Conservation (phyloP, 352 stramenopile species). For the Globisporangium yorkense region DNA sequence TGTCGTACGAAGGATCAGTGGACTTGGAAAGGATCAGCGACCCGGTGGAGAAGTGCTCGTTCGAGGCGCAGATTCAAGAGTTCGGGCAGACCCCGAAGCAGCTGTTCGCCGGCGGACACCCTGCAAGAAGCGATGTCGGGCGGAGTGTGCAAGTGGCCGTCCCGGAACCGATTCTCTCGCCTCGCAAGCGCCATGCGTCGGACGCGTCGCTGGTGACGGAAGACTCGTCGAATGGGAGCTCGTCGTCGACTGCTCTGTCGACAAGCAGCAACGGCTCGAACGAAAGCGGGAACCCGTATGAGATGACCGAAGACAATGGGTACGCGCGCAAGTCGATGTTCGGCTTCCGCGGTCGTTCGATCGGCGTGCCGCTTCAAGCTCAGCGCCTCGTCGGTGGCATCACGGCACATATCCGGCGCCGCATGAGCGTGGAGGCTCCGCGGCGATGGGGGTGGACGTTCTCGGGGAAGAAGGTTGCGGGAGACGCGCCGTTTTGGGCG, state of each 20-base stretch:
- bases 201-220: slow-evolving; percentile 1
- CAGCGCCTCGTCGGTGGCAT: slow-evolving; percentile 69
- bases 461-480: slow-evolving; percentile 23
- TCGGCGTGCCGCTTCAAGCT: slow-evolving; percentile 66
- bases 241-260: slow-evolving; percentile 1
- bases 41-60: slow-evolving; percentile 90
- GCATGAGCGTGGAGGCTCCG: slow-evolving; percentile 63
- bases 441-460: slow-evolving; percentile 75
- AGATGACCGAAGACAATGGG: slow-evolving; percentile 25
- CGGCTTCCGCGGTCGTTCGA: slow-evolving; percentile 52
- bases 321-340: slow-evolving; percentile 60
- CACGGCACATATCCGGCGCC: slow-evolving; percentile 67
- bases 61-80: slow-evolving; percentile 91
- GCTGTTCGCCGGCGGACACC: slow-evolving; percentile 62
- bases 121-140: slow-evolving; percentile 50
- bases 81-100: slow-evolving; percentile 88
- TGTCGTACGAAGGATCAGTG: slow-evolving; percentile 85
- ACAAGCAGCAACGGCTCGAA: slow-evolving; percentile 1
- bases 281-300: slow-evolving; percentile 10
- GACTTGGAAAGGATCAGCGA: slow-evolving; percentile 86
- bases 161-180: slow-evolving; percentile 31
- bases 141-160: slow-evolving; percentile 47
- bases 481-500: slow-evolving; percentile 48
- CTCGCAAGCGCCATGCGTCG: slow-evolving; percentile 18
- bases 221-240: slow-evolving; percentile 1